Evolutionary conservation across 805 yeast genomes (phyloP), one percentile per base, ranked within the genome.

Genomic region (Starmera quercuum): DNA sequence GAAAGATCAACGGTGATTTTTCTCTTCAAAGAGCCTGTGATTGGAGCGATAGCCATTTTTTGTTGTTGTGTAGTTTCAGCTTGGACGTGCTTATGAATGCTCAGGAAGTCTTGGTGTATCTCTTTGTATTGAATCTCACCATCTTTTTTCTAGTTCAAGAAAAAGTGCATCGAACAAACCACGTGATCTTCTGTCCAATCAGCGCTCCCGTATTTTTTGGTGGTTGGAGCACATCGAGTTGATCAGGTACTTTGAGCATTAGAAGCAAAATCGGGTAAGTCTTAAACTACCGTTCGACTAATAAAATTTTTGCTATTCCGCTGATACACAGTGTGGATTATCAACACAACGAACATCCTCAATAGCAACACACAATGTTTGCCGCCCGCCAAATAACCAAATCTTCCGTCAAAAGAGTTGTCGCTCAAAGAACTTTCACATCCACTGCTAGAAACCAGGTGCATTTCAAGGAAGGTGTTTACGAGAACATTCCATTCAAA

Each of bases 401-500:
- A 42, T 36, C 49, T 20, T 42, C 61, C 36, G 41, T 45, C 36
- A n/a, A n/a, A n/a, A 46, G 39, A 39, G 43, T 40, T 40, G 26
- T 39, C n/a, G 44, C 60, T 31, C 56, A 53, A 47, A 66, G 82
- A 61, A 53, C 64, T 26, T 78, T 78, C 58, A 63, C 79, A 44
- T 63, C 86, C 47, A 54, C 81, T 37, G 57, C 66, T 49, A 59
- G 38, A 33, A 58, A 56, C 34, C 66, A 63, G 32, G 69, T 51
- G 44, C 83, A 75, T 64, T 78, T 72, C 56, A 76, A 77, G 51
- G 82, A 75, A 54, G 97, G 97, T 55, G 78, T 80, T 31, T 92
- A 92, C 79, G 69, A 82, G 54, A 90, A 92, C 75, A 57, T 90
- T 44, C 98, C 98, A 46, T 92, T 90, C 78, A 77, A 77, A 73